Base-by-base conservation (phyloP, 345 rosid species). In the Eutrema heterophyllum region DNA sequence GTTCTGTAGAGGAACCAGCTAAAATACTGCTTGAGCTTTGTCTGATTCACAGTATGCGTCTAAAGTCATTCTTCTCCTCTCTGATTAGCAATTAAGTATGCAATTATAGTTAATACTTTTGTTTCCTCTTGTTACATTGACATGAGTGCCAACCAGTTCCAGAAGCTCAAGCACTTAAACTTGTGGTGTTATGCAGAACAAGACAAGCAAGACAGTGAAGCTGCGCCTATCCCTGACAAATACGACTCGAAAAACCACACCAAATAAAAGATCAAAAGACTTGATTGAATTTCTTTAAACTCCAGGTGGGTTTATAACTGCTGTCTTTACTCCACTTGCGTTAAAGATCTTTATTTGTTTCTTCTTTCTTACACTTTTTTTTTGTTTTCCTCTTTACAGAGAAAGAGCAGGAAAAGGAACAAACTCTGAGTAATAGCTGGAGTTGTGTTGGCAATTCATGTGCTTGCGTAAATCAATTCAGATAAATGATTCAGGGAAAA, bases 381-480 rank as follows among this genome's bases (percentile, higher is more conserved):
- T 49, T 8, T 29, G 24, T 44, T 18, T 11, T 15, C 11, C 30
- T 64, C 72, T 64, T 69, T 53, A 62, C 64, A 53, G 57, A 75
- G 51, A 39, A 44, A 29, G 24, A 69, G 51, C 44, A 55, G 55
- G 6, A 48, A 26, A 71, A 32, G 16, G 55, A 64, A 32, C 68
- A 77, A 65, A 45, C 67, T 69, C 72, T 50, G 16, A 18, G 7
- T n/a, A 51, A 71, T 65, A 65, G 76, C 80, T 77, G 80, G 76
- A 77, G 50, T 43, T 50, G 18, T 77, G 76, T 57, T 77, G 76
- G 63, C 80, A 71, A 24, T 41, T 64, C 80, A 77, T 71, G 81
- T 66, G 73, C 81, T 77, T 67, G 65, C 0, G 65, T 57, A 65
- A 62, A 24, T 50, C 64, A 54, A 36, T 66, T 57, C 27, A 67